Conservation (phyloP, 192 early-diverging fungal species). For the Coemansia asiatica region DNA sequence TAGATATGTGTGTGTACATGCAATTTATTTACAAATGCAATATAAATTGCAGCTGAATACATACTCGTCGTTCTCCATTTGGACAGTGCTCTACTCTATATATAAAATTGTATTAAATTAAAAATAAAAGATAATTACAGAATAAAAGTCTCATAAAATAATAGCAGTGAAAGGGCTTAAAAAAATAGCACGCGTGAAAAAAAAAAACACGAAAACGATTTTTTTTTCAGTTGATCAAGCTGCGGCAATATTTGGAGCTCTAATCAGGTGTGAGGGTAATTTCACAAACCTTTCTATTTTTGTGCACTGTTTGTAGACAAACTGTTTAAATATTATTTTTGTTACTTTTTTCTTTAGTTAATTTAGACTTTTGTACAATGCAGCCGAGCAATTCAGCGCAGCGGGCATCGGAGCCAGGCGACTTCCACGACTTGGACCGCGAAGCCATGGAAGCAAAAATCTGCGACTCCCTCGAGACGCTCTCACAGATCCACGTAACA, state of each 20-base stretch:
- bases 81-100: neutral
- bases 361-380: neutral
- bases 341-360: neutral
- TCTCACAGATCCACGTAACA: conserved; percentile 42
- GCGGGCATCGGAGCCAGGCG: neutral
- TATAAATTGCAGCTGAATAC: neutral
- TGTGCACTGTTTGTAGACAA: neutral
- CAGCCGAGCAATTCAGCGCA: neutral
- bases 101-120: neutral
- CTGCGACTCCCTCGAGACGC: conserved; percentile 43
- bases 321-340: neutral
- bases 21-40: too few relatives aligned
- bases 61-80: conserved; percentile 7
- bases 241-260: too few relatives aligned
- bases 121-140: neutral
- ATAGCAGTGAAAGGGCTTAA: neutral
- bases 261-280: neutral
- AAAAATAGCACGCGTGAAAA: neutral
- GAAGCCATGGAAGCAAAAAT: conserved; percentile 37
- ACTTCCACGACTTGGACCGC: conserved; percentile 34
- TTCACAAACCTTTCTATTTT: neutral
- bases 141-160: neutral
- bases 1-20: too few relatives aligned
- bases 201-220: too few relatives aligned
- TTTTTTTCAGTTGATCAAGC: too few relatives aligned